Base-by-base conservation (phyloP, 371 early-diverging fungal species). In the Capniomyces stellatus region DNA sequence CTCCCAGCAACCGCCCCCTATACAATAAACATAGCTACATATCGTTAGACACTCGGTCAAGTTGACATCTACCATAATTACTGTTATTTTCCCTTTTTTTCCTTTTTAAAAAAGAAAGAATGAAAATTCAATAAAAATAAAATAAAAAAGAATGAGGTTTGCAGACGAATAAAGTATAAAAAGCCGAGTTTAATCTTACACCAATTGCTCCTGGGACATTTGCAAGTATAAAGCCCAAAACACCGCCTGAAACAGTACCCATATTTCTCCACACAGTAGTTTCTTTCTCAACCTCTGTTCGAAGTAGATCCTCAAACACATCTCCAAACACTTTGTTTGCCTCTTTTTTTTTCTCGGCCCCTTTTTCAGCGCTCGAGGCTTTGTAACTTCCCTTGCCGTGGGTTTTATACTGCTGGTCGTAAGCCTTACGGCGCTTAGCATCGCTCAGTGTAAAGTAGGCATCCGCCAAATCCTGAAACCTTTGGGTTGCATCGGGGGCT, bases 261-360 rank as follows among this genome's bases (percentile, higher is more conserved):
- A 76, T 43, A 21, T 64, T 64, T 1, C 70, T 56, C 63, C 71
- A 78, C 46, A 69, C 65, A 31, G 54, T 58, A 1, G 0, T 23
- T 25, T 55, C 63, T 31, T 55, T 62, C 23, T 71, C 61, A 8
- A 76, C 69, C 46, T 76, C 71, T 0, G 74, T 65, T 41, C 70
- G 67, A 46, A 79, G 56, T n/a, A 79, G 51, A 39, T 76, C 76
- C 56, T 75, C 78, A 63, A 79, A 79, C 29, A 78, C 79, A 23
- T 71, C 66, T 29, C 72, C 75, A 59, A 79, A 79, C 46, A 75
- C 61, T 22, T 72, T 54, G 23, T 73, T 70, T 0, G 76, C 57
- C n/a, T n/a, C n/a, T 25, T 71, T 64, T 1, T 52, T 56, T 18
- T 52, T 49, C 43, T 12, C 46, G 25, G 19, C 21, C 52, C 44